Base-by-base conservation (phyloP, 2,329 filamentous ascomycete species). In the Fusarium miscanthi region DNA sequence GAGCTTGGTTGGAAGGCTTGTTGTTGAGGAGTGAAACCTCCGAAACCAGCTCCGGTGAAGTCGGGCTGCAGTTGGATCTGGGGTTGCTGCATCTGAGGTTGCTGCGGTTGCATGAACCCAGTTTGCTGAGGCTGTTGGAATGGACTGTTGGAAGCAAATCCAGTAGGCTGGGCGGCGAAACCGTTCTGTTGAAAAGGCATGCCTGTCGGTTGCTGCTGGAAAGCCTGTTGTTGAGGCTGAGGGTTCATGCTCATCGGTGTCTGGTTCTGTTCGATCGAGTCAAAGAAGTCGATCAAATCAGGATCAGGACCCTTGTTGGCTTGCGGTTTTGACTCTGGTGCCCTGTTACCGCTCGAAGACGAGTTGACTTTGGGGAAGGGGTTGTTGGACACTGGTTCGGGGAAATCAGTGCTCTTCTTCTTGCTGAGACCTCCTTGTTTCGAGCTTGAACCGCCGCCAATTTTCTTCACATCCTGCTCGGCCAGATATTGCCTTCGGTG, bases 221-320 rank as follows among this genome's bases (percentile, higher is more conserved):
- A 80, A 78, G 78, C 84, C 41, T 82, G 80, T 31, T 76, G 79
- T 41, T 80, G 80, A 4, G 76, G 79, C 41, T 80, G 80, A 3
- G 81, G 70, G 42, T 82, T 81, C 23, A 85, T 77, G 71, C 87
- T 86, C 86, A 93, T 89, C 2, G 91, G 86, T 57, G 93, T 93
- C 80, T 96, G 94, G 72, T 95, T 94, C 79, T 94, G 91, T 78
- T 98, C 95, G 77, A 97, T 97, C 10, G 94, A 95, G 78, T 92
- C 95, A 81, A 97, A 97, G 82, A 97, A 98, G 84, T 95, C 96
- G 79, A 97, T 98, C 69, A 97, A 86, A 84, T 97, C 93, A 33
- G 91, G 90, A 74, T 89, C 91, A 33, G 91, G 90, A 4, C 88
- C 90, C 81, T 92, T 94, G 40, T 83, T 81, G 6, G 83, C 81